phyloP scores from a whole-genome alignment of 116 monocot genomes.

The Papilionanthe hybrid region DNA sequence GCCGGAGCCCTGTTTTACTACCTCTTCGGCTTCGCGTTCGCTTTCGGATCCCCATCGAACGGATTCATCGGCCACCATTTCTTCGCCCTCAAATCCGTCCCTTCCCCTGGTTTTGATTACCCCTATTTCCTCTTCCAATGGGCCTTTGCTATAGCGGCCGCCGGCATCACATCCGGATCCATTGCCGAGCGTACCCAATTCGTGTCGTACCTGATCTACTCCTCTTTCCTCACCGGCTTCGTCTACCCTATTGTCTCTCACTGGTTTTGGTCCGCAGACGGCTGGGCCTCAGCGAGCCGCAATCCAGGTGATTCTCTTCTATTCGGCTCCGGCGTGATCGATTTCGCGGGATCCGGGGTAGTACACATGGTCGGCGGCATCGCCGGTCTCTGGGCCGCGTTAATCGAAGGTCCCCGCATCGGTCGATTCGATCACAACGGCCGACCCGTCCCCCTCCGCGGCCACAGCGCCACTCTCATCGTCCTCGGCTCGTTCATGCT shows the following conservation, averaged over 20 bases:
- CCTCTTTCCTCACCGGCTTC: slow-evolving; percentile 55
- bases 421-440: slow-evolving; percentile 56
- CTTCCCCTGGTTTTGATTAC: slow-evolving; percentile 36
- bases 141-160: slow-evolving; percentile 73
- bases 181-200: slow-evolving; percentile 59
- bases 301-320: slow-evolving; percentile 15
- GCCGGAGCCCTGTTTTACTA: slow-evolving; percentile 70
- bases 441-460: slow-evolving; percentile 30
- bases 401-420: slow-evolving; percentile 52
- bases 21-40: slow-evolving; percentile 56
- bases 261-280: slow-evolving; percentile 63
- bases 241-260: slow-evolving; percentile 63
- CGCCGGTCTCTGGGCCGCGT: slow-evolving; percentile 52
- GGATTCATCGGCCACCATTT: slow-evolving; percentile 47
- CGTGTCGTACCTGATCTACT: slow-evolving; percentile 55
- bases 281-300: slow-evolving; percentile 41
- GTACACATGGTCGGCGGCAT: slow-evolving; percentile 58
- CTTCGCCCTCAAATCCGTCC: slow-evolving; percentile 34
- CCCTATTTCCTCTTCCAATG: slow-evolving; percentile 60
- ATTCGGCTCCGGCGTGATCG: slow-evolving; percentile 41
- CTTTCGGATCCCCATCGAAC: slow-evolving; percentile 51
- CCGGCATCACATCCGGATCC: slow-evolving; percentile 62
- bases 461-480: slow-evolving; percentile 55
- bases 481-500: slow-evolving; percentile 54
- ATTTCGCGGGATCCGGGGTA: slow-evolving; percentile 53